phyloP scores from a whole-genome alignment of 805 yeast genomes.

The Ogataea nonfermentans region DNA sequence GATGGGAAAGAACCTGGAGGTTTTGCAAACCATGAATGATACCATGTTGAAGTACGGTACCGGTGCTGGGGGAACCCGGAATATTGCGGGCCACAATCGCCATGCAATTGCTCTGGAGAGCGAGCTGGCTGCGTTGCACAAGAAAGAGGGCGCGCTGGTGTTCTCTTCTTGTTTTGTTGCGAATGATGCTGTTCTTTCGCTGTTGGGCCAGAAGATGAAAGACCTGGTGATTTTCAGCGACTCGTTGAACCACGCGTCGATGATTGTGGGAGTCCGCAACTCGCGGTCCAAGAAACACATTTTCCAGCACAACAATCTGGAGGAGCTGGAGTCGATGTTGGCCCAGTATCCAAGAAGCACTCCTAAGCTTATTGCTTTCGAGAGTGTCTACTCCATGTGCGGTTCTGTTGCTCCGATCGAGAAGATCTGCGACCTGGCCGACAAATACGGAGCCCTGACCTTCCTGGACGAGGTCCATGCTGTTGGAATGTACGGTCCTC shows the following conservation, averaged over 20 bases:
- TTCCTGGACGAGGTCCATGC: constrained; percentile 99
- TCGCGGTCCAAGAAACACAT: constrained; percentile 85
- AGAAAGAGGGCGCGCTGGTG: constrained; percentile 92
- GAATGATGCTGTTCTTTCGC: constrained; percentile 89
- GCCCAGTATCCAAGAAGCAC: constrained; percentile 78
- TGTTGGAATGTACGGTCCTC: constrained; percentile 98
- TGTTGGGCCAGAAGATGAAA: constrained; percentile 87
- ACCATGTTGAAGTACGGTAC: constrained; percentile 90
- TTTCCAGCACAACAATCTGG: constrained; percentile 87
- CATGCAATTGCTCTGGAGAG: constrained; percentile 88
- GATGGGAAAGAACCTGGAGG: constrained; percentile 79
- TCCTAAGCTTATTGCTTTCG: constrained; percentile 96
- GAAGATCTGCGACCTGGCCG: constrained; percentile 91
- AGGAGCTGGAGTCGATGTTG: constrained; percentile 76
- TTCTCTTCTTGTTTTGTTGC: constrained; percentile 96
- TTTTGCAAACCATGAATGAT: constrained; percentile 70
- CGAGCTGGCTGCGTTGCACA: constrained; percentile 85
- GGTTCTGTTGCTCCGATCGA: constrained; percentile 96
- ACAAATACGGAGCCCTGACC: constrained; percentile 95
- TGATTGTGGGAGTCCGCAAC: constrained; percentile 94
- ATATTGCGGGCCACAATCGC: constrained; percentile 95
- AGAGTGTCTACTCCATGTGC: constrained; percentile 97
- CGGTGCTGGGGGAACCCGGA: constrained; percentile 99
- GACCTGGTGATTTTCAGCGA: constrained; percentile 91
- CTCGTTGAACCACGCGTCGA: constrained; percentile 93